Conservation (phyloP, 805 yeast genomes). For the Kodamaea fukazawae region DNA sequence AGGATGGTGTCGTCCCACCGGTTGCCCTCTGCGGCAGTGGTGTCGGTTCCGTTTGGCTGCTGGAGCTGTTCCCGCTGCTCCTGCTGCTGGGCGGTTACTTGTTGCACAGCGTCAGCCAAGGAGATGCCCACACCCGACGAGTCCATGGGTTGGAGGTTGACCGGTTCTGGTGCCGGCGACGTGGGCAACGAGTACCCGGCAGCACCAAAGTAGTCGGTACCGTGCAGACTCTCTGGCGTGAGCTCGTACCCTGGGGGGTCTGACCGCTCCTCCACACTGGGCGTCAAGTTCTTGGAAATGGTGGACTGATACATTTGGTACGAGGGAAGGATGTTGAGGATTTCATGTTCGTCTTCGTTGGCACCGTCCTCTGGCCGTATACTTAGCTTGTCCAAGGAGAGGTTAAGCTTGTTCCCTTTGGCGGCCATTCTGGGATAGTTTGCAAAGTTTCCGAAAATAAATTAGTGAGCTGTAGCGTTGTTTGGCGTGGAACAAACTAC, state of each 20-base stretch:
- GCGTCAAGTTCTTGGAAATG: constrained; percentile 34
- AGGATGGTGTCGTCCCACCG: constrained; percentile 35
- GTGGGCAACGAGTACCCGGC: constrained; percentile 17
- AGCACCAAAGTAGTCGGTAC: constrained; percentile 17
- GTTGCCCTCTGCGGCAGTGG: constrained; percentile 17
- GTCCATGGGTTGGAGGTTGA: constrained; percentile 4
- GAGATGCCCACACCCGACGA: constrained; percentile 5
- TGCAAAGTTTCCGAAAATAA: neutral
- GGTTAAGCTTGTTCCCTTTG: constrained; percentile 19
- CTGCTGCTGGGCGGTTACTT: neutral
- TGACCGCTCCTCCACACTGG: constrained; percentile 25
- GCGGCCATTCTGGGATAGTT: constrained; percentile 10
- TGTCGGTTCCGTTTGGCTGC: constrained; percentile 6
- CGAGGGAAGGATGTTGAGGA: constrained; percentile 37
- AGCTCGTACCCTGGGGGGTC: constrained; percentile 37
- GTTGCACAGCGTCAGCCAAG: neutral
- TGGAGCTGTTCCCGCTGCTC: neutral
- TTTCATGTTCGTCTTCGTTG: constrained; percentile 21
- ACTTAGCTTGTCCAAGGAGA: constrained; percentile 12
- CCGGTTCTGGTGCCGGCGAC: constrained; percentile 13
- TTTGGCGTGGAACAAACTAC: too few relatives aligned
- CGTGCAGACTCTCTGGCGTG: constrained; percentile 19
- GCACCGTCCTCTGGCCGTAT: too few relatives aligned
- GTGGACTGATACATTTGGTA: constrained; percentile 41
- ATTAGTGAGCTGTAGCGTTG: neutral